A percentile compares a stretch with the other conserved stretches of the same genome.
Evolutionary conservation across 495 filamentous ascomycete species (phyloP).

Genomic region (Penicillium antarcticum): DNA sequence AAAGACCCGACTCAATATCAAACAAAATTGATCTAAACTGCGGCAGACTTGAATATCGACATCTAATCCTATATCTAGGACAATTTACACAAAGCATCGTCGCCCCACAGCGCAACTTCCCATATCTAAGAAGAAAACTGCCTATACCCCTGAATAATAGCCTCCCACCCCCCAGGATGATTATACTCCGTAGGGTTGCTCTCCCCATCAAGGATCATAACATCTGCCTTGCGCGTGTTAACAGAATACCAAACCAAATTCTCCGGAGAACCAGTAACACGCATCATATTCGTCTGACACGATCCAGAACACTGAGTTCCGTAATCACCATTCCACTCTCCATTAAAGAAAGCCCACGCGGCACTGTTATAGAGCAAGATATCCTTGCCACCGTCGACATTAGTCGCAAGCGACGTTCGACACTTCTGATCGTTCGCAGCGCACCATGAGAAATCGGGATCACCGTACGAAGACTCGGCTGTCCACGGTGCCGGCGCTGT

Average conservation of each 20-base stretch:
- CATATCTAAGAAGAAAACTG: constrained; percentile 17
- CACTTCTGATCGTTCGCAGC: constrained; percentile 31
- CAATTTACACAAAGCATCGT: too few species aligned
- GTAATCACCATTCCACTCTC: constrained; percentile 21
- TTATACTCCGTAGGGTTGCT: constrained; percentile 33
- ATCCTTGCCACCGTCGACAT: constrained; percentile 38
- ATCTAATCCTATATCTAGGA: too few species aligned
- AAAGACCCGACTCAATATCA: too few species aligned
- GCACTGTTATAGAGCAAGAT: constrained; percentile 54
- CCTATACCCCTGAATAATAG: constrained; percentile 47
- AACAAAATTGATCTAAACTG: too few species aligned
- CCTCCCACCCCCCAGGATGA: constrained; percentile 56
- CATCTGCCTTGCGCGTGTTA: constrained; percentile 39
- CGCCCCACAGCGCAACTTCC: not conserved
- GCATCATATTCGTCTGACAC: constrained; percentile 45
- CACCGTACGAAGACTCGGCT: constrained; percentile 29
- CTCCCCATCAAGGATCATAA: constrained; percentile 36
- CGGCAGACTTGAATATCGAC: too few species aligned
- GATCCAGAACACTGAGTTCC: constrained; percentile 28
- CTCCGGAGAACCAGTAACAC: constrained; percentile 24
- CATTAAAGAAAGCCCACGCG: constrained; percentile 53
- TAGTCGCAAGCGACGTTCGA: constrained; percentile 39
- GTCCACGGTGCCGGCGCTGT: constrained; percentile 43
- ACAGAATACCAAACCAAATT: constrained; percentile 40
- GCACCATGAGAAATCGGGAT: constrained; percentile 39